Percentiles rank a stretch among this genome's conserved stretches.
Evolutionary conservation across 1,139 yeast genomes (phyloP).

Genomic region (Hansenula sp.): DNA sequence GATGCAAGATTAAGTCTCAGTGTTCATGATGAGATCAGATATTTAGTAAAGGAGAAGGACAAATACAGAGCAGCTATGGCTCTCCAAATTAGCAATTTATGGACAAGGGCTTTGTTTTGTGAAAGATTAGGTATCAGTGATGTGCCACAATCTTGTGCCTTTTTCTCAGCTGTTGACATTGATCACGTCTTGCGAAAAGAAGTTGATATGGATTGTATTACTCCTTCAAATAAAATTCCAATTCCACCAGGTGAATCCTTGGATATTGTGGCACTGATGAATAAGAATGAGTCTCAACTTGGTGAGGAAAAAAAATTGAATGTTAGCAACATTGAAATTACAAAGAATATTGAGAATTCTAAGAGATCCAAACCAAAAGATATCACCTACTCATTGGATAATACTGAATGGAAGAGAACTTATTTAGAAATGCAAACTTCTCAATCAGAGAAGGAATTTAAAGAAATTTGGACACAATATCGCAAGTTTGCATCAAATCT

Average conservation of each 20-base stretch:
- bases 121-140: constrained; percentile 88
- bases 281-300: constrained; percentile 25
- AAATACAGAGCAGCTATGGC: constrained; percentile 74
- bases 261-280: constrained; percentile 52
- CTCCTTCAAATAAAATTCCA: constrained; percentile 77
- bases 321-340: constrained; percentile 9
- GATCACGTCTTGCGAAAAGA: constrained; percentile 88
- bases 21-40: constrained; percentile 94
- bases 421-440: constrained; percentile 31
- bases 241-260: constrained; percentile 79
- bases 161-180: constrained; percentile 90
- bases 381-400: constrained; percentile 12
- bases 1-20: constrained; percentile 81
- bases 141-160: constrained; percentile 92
- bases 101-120: constrained; percentile 97
- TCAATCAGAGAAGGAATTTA: constrained; percentile 26
- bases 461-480: constrained; percentile 12
- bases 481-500: constrained; percentile 1
- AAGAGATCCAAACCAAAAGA: not conserved
- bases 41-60: constrained; percentile 70
- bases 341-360: not conserved
- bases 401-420: constrained; percentile 18
- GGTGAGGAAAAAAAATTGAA: constrained; percentile 14
- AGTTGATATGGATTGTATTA: constrained; percentile 80
- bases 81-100: constrained; percentile 81